phyloP scores from a whole-genome alignment of 1,139 yeast genomes.

The Candida pseudocylindracea region DNA sequence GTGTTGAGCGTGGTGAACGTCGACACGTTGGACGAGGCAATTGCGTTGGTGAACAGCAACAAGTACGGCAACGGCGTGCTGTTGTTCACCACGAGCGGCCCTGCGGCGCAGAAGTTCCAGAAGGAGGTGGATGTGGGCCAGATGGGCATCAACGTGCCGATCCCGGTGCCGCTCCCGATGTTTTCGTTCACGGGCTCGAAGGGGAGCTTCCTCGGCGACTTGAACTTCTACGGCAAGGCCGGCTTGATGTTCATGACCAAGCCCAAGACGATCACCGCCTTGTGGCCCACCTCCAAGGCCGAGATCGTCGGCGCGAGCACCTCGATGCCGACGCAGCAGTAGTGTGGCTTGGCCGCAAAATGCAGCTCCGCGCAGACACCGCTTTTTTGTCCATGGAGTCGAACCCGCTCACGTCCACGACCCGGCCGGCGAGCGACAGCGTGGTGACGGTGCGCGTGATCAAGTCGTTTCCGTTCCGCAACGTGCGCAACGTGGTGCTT shows the following conservation, averaged over 20 bases:
- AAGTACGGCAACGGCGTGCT: slow-evolving; percentile 59
- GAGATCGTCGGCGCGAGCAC: slow-evolving; percentile 28
- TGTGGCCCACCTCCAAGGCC: slow-evolving; percentile 41
- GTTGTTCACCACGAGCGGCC: slow-evolving; percentile 47
- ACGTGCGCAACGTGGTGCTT: slow-evolving; percentile 62
- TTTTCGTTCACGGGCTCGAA: slow-evolving; percentile 65
- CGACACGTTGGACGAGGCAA: slow-evolving; percentile 55
- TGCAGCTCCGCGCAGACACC: not conserved
- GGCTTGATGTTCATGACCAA: slow-evolving; percentile 55
- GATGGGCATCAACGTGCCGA: slow-evolving; percentile 63
- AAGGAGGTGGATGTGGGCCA: slow-evolving; percentile 57
- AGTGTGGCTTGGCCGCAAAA: slow-evolving; percentile 1
- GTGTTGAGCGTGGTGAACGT: slow-evolving; percentile 43
- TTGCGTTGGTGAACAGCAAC: slow-evolving; percentile 38
- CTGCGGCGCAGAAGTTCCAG: slow-evolving; percentile 48
- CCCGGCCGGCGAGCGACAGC: slow-evolving; percentile 47
- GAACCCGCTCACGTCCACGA: slow-evolving; percentile 36
- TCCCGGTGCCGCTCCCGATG: slow-evolving; percentile 74
- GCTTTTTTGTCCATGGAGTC: slow-evolving; percentile 9
- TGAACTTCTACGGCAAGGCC: slow-evolving; percentile 62
- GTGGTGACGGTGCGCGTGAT: slow-evolving; percentile 67
- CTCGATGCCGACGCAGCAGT: slow-evolving; percentile 43
- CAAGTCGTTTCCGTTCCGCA: slow-evolving; percentile 83
- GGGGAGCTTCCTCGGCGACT: slow-evolving; percentile 58
- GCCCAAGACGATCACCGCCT: slow-evolving; percentile 53